Base-by-base conservation (phyloP, 306 rosid species). In the Malus asiatica region DNA sequence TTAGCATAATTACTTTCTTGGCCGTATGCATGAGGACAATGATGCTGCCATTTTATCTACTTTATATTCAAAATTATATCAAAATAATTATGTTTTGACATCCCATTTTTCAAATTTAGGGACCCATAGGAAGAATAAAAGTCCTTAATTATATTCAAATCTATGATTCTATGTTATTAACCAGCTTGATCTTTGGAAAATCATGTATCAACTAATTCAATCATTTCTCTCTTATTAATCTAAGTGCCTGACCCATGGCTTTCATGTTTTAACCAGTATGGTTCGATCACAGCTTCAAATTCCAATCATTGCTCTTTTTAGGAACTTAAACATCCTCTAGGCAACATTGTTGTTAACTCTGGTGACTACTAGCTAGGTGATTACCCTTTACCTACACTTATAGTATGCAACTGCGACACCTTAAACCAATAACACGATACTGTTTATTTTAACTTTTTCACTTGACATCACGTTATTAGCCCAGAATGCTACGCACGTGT, bases 21-120 rank as follows among this genome's bases (percentile, higher is more conserved):
- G 42, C 42, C 42, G 10, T 62, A 27, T 40, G 57, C 58, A 59
- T 73, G 57, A 42, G n/a, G 14, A 42, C 65, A 60, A 27, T 23
- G 69, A 73, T 73, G 76, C 11, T 23, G 65, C 55, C 45, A 23
- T 73, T 40, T 58, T 66, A 59, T 58, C 76, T 59, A 8, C 51
- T 57, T 40, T 2, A n/a, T 22, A 15, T 23, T 57, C 10, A 51
- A 32, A 6, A 38, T 38, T 48, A 48, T 14, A 14, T 42, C 12
- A 42, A 6, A 48, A 48, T 38, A 48, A 48, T 15, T 48, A 48
- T 48, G 8, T 48, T 63, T 63, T 30, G 22, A 63, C 10, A 61
- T 6, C 68, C 68, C 22, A 14, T 63, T 44, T 61, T 27, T 61
- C 30, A 16, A 22, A 61, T 6, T 27, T 15, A 20, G 66, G 22